Base-by-base conservation (phyloP, 2,329 filamentous ascomycete species). In the Fonsecaea pedrosoi region DNA sequence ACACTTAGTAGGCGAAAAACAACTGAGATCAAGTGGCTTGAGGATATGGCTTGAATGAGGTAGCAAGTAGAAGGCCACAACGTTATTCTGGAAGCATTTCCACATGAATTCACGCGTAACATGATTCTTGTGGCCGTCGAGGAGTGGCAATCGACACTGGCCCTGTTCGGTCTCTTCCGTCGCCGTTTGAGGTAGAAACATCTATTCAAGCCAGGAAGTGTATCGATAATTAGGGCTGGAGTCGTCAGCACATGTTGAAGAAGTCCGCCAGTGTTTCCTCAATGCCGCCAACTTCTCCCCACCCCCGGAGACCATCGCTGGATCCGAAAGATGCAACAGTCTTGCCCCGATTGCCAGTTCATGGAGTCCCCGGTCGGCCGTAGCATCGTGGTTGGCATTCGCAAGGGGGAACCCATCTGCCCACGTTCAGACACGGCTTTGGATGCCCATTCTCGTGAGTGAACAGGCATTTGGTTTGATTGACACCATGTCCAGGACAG, bases 31-130 rank as follows among this genome's bases (percentile, higher is more conserved):
- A 32, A 74, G 66, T 42, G 69, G 70, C 62, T 73, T 54, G 9
- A 70, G 61, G 21, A 73, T 48, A 57, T 74, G 59, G 9, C 69
- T 79, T 73, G 64, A 54, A 71, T 74, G 63, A n/a, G 63, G 60
- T 32, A 67, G 64, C 18, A 74, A 38, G 62, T 71, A 73, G 32
- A 70, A 59, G 15, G 71, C 15, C 32, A 64, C 57, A 37, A 74
- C 62, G n/a, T 71, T 70, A 54, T 73, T 67, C 8, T 50, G 32
- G 21, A 42, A 61, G 60, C 60, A 73, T 58, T 69, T 54, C 48
- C 60, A 70, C 54, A 74, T 73, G 37, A 73, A 73, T 42, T 73
- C 62, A 25, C 58, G 32, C 3, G 69, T 66, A 8, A 30, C 40
- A 60, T 74, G 50, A 67, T 66, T 73, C 32, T 65, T 60, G 42